A percentile compares a stretch with the other conserved stretches of the same genome.
These are phyloP conservation scores for Tuber brumale DNA, from an alignment of 495 filamentous ascomycete genomes.

Conservation along the genomic window DNA sequence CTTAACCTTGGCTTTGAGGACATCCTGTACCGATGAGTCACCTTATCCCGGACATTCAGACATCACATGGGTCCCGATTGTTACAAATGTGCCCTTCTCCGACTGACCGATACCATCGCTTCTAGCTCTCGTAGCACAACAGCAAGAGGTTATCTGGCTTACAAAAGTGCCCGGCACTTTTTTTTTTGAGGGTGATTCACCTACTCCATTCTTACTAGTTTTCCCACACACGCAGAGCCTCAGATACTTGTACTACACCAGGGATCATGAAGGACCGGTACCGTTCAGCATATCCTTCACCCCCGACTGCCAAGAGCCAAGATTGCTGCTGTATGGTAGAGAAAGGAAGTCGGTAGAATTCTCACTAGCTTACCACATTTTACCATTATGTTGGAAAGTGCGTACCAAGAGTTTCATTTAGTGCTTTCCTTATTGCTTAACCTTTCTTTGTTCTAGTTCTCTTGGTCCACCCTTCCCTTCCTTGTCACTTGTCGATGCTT, in stretches of 20 bases:
- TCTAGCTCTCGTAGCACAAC: background rate
- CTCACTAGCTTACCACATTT: background rate
- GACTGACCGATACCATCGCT: background rate
- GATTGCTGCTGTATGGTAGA: background rate
- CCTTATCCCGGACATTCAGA: background rate
- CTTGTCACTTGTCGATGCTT: too few relatives aligned
- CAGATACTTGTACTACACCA: background rate
- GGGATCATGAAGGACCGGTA: background rate
- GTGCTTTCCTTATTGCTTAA: too few relatives aligned
- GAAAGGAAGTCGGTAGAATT: background rate
- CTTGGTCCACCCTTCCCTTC: too few relatives aligned
- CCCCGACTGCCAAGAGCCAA: background rate
- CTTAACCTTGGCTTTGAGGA: background rate
- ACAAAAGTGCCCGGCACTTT: background rate
- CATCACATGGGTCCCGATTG: background rate
- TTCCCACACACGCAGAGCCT: background rate
- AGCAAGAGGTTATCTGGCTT: background rate
- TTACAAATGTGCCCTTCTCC: background rate
- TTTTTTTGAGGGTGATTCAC: background rate
- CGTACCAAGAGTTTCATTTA: too few relatives aligned
- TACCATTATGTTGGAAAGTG: too few relatives aligned
- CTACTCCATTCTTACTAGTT: background rate
- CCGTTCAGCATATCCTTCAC: background rate
- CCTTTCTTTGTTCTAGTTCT: too few relatives aligned
- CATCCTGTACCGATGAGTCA: background rate